Evolutionary conservation across 495 filamentous ascomycete species (phyloP).

Genomic region (Neurospora sp.): DNA sequence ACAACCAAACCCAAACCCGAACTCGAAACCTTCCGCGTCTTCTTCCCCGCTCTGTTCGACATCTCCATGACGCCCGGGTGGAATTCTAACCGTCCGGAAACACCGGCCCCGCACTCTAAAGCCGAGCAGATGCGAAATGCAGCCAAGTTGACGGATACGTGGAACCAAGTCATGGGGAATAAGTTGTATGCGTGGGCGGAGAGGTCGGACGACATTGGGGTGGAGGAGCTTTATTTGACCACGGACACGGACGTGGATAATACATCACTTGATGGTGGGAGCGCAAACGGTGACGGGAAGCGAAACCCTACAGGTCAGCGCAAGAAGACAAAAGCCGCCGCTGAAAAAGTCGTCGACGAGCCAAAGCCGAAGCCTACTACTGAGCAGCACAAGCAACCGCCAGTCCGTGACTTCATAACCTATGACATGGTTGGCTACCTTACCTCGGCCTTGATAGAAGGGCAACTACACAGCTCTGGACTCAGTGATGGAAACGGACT

Average conservation of each 20-base stretch:
- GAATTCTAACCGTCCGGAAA: slow-evolving; percentile 12
- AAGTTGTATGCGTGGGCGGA: slow-evolving; percentile 20
- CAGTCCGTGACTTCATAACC: slow-evolving; percentile 10
- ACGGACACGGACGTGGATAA: slow-evolving; percentile 4
- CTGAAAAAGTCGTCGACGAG: not conserved
- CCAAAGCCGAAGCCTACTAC: not conserved
- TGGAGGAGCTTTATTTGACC: not conserved
- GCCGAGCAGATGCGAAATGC: slow-evolving; percentile 29
- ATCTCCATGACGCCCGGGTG: slow-evolving; percentile 36
- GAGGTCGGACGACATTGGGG: not conserved
- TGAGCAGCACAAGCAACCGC: not conserved
- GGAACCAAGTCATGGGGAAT: slow-evolving; percentile 20
- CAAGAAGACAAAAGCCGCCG: not conserved
- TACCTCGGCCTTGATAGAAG: slow-evolving; percentile 21
- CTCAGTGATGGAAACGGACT: slow-evolving; percentile 21
- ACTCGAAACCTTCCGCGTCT: slow-evolving; percentile 23
- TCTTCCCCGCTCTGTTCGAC: slow-evolving; percentile 35
- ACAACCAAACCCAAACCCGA: not conserved
- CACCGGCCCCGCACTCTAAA: slow-evolving; percentile 16
- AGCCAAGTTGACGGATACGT: slow-evolving; percentile 19
- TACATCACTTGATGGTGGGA: not conserved
- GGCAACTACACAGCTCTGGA: slow-evolving; percentile 20
- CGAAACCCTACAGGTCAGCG: not conserved
- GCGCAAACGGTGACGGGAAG: not conserved
- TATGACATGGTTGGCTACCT: slow-evolving; percentile 20